A percentile compares a stretch with the other conserved stretches of the same genome.
Evolutionary conservation across 2,329 filamentous ascomycete species (phyloP).

Genomic region (Alternaria alternata): DNA sequence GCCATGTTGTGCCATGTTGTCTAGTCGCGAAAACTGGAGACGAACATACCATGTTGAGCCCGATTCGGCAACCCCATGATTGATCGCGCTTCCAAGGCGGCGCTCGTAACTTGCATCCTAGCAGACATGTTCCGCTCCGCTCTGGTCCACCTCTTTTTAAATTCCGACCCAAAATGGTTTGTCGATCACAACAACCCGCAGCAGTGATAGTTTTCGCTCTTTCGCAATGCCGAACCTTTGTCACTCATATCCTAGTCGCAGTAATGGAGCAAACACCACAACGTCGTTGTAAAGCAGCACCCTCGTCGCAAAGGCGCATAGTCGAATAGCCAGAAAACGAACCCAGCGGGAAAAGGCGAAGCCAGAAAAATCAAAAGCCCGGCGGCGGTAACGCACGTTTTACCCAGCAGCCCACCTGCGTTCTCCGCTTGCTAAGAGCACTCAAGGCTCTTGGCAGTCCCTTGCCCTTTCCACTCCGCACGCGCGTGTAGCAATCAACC

Average conservation of each 20-base stretch:
- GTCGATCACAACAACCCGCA: background rate
- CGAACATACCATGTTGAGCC: conserved; percentile 1
- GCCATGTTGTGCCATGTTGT: background rate
- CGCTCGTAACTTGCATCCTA: background rate
- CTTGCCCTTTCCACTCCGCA: conserved; percentile 12
- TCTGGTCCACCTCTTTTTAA: background rate
- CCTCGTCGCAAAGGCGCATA: conserved; percentile 4
- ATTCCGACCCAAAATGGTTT: background rate
- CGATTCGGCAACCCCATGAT: conserved; percentile 2
- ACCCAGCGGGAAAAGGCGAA: background rate
- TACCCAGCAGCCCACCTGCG: conserved; percentile 8
- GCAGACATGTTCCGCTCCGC: conserved; percentile 3
- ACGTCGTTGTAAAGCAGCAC: conserved; percentile 2
- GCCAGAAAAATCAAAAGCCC: conserved; percentile 1
- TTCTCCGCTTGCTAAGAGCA: conserved; percentile 18
- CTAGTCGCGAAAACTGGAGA: background rate
- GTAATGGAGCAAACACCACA: background rate
- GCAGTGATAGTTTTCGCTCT: background rate
- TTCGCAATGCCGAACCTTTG: background rate
- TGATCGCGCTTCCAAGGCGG: background rate
- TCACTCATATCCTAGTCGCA: background rate
- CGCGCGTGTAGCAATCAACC: background rate
- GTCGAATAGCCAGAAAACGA: background rate
- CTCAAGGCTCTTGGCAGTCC: conserved; percentile 16
- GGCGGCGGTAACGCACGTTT: conserved; percentile 4